Evolutionary conservation across 2,329 filamentous ascomycete species (phyloP), one percentile per base, ranked within the genome.

Genomic region (Fusarium scirpi): DNA sequence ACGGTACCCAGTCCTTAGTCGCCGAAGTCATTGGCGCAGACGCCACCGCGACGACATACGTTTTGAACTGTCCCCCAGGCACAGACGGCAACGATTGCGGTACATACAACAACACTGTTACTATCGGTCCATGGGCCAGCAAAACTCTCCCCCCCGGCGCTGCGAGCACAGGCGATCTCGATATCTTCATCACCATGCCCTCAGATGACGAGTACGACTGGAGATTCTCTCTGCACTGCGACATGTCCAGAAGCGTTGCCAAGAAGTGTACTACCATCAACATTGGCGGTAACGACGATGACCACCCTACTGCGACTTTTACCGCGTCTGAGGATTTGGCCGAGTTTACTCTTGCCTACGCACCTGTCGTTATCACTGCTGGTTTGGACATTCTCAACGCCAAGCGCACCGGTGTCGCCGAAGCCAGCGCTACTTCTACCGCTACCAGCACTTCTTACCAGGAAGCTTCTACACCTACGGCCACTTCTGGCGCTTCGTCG

Each of bases 21-120:
- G 62, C 62, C 3, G 60, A 65, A 8, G 62, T 65, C 30, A 34
- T 65, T 6, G 62, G 62, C 3, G 62, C 60, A 13, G 62, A 65
- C 4, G 60, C 38, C 22, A 48, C 54, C 29, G 60, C 62, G 3
- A 65, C 62, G 2, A 65, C 62, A 7, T 65, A 65, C 27, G 30
- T 65, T 5, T n/a, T 65, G 38, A 65, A 65, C 25, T 65, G 62
- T 16, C 60, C 62, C 8, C 25, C 62, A 24, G 60, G 47, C 8
- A 63, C 62, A 6, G 45, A 47, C 15, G n/a, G 40, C 32, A 63
- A 30, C 18, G 60, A 65, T 16, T 65, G 62, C 15, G 62, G 62
- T 5, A 44, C 48, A 0, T 65, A 65, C n/a, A 65, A 65, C 15
- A 65, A 65, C 16, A 29, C 62, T 2, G 20, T 65, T 6, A 59